Percentiles rank a stretch among this genome's conserved stretches.
Evolutionary conservation across 805 yeast species (phyloP).

Genomic region (Nakazawaea populi): DNA sequence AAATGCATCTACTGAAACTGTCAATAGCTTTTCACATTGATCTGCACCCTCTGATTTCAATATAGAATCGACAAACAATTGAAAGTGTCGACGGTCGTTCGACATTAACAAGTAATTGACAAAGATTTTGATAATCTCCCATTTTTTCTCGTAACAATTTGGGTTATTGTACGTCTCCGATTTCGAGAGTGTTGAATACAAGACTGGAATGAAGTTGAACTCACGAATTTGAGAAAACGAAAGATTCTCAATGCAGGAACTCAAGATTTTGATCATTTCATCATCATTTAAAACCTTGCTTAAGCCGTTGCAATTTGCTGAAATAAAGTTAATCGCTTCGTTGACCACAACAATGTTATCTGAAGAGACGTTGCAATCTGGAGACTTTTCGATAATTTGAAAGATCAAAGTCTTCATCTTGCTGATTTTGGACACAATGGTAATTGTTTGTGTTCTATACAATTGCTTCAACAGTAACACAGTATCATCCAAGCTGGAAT

Average conservation of each 20-base stretch:
- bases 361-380: background rate
- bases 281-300: constrained; percentile 13
- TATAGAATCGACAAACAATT: constrained; percentile 22
- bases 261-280: constrained; percentile 9
- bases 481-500: background rate
- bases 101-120: constrained; percentile 25
- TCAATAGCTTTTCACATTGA: constrained; percentile 15
- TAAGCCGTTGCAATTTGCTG: background rate
- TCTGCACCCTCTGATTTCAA: constrained; percentile 18
- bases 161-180: constrained; percentile 15
- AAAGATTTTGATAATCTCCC: constrained; percentile 27
- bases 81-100: constrained; percentile 18
- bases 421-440: background rate
- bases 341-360: background rate
- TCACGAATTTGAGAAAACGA: constrained; percentile 2
- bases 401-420: constrained; percentile 4
- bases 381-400: constrained; percentile 4
- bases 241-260: constrained; percentile 6
- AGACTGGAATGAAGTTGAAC: constrained; percentile 25
- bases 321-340: background rate
- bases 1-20: constrained; percentile 25
- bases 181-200: constrained; percentile 23
- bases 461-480: background rate
- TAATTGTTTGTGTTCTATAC: background rate
- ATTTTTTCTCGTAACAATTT: constrained; percentile 15